Base-by-base conservation (phyloP, 1,139 yeast species). In the Candida labiduridarum region DNA sequence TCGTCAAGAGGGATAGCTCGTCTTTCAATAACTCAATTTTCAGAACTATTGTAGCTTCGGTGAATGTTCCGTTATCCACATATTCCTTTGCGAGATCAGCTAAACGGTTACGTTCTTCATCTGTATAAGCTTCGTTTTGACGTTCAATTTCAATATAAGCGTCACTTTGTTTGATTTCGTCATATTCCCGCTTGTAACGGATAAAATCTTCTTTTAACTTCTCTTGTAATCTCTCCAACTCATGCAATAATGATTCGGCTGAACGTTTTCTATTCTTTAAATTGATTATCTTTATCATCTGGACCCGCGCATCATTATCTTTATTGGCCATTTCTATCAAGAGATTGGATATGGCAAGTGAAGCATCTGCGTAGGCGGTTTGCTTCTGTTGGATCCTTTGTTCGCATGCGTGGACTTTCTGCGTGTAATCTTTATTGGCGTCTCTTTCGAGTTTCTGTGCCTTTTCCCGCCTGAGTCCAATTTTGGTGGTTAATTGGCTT, bases 11-110 rank as follows among this genome's bases (percentile, higher is more conserved):
- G 1, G 71, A 63, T 49, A 71, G 62, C 51, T 76, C 80, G 41
- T 75, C 79, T 51, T 73, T 72, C 31, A 76, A 61, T 16, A 65
- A 61, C 22, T 58, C 59, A 19, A 76, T 72, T 50, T 66, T 72
- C 35, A 61, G 65, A 45, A 68, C 52, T 8, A 76, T 62, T 41
- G 59, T 59, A 7, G 50, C 51, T 55, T 79, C 79, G 9, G 76
- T 75, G 52, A 86, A 77, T 1, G 61, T 64, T 2, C 65, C 71
- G n/a, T 68, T 68, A 0, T 65, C 72, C 46, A 71, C 68, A 58
- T 84, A 83, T 14, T 62, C 59, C 27, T 68, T 68, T 2, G 83
- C 84, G 33, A 80, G 65, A 1, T 64, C 70, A 5, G 76, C 71
- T 42, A 85, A 62, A 7, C 64, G 63, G 6, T 60, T 69, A 46